Evolutionary conservation across 2,329 filamentous ascomycete species (phyloP).

Genomic region (Passalora sequoiae): DNA sequence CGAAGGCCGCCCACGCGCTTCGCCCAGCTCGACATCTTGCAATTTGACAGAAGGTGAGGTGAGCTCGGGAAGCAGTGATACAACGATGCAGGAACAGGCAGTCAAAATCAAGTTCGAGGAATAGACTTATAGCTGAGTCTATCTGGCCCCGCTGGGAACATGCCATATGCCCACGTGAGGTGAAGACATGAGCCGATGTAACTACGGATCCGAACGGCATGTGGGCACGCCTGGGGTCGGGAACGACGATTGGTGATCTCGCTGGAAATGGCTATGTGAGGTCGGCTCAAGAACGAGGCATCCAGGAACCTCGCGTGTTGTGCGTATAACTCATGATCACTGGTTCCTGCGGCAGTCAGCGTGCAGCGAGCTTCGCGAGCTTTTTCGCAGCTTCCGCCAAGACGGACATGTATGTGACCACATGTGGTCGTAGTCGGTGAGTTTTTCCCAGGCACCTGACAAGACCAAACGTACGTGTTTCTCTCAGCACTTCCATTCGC

Average conservation of each 20-base stretch:
- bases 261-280: not conserved
- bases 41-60: not conserved
- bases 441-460: no score
- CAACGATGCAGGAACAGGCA: no score
- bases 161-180: slow-evolving; percentile 6
- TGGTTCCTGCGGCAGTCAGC: not conserved
- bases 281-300: not conserved
- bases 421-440: no score
- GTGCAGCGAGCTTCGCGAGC: no score
- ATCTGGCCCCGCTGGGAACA: not conserved
- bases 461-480: no score
- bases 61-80: not conserved
- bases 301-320: not conserved
- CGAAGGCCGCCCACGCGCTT: not conserved
- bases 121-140: slow-evolving; percentile 2
- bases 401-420: no score
- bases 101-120: slow-evolving; percentile 6
- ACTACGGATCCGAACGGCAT: slow-evolving; percentile 5
- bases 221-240: not conserved
- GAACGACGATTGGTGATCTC: not conserved
- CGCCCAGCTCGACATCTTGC: not conserved
- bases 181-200: slow-evolving; percentile 3
- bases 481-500: no score
- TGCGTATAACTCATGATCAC: not conserved
- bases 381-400: no score